Percentiles rank a stretch among this genome's conserved stretches.
Evolutionary conservation across 2,329 filamentous ascomycete species (phyloP).

Genomic region (Colletotrichum limetticola): DNA sequence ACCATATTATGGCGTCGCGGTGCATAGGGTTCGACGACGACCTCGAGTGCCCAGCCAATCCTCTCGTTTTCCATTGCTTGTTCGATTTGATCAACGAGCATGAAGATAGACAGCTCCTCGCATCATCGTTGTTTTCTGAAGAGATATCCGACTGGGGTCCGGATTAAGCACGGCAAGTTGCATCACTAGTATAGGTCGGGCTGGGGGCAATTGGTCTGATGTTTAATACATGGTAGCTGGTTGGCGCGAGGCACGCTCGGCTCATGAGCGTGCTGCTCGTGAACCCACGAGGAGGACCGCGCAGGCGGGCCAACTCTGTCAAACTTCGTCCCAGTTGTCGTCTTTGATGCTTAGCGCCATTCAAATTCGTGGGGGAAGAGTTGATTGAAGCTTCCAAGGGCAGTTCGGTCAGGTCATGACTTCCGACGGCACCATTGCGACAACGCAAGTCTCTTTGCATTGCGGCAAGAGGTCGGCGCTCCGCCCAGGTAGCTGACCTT

Average conservation of each 20-base stretch:
- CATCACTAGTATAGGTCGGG: constrained; percentile 13
- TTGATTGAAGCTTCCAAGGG: not conserved
- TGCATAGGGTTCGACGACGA: not conserved
- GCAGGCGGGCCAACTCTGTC: not conserved
- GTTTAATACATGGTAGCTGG: constrained; percentile 14
- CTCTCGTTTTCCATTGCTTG: not conserved
- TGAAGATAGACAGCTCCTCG: not conserved
- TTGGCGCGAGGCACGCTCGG: constrained; percentile 1
- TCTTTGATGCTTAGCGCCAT: no score
- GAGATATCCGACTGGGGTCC: not conserved
- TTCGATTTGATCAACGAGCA: not conserved
- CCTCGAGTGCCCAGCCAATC: not conserved
- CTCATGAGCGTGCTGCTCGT: not conserved
- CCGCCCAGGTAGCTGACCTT: not conserved
- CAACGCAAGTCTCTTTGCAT: not conserved
- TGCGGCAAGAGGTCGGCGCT: not conserved
- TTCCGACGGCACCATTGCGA: not conserved
- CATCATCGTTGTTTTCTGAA: no score
- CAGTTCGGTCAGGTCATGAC: not conserved
- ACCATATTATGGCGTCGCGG: not conserved
- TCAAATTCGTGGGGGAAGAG: no score
- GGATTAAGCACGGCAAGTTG: constrained; percentile 18
- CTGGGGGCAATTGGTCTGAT: constrained; percentile 21
- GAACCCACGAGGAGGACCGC: not conserved
- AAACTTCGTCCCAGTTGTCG: not conserved